Evolutionary conservation across 768 basidiomycete species (phyloP), one percentile per base, ranked within the genome.

Genomic region (Boletus sp.): DNA sequence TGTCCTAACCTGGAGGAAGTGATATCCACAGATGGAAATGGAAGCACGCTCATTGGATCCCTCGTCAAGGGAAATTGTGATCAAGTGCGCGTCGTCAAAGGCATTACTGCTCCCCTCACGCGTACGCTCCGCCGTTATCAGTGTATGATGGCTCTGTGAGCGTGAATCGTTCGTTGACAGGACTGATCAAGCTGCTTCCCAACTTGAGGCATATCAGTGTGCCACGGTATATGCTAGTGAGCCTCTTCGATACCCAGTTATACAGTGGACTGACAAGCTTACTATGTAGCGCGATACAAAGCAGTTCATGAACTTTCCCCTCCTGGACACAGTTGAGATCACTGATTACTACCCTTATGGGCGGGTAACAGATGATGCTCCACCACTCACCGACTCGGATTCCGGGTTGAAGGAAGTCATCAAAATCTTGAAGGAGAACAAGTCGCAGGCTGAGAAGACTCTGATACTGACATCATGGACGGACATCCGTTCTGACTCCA

Each of bases 1-100:
- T 62, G 55, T 42, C 60, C 47, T 10, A 49, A 49, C 14, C 18
- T 64, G 15, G 58, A 62, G 37, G 36, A 56, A 40, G 56, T 61
- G 28, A 47, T 29, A 18, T 62, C 56, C 29, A 45, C 18, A 2
- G 39, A 63, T 15, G 60, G 56, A 32, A 17, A n/a, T 6, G 57
- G 56, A 24, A 57, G 50, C 5, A 56, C 20, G 5, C 32, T 60
- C 33, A 15, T 63, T 41, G 39, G 46, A 8, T 53, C 55, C 6
- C 46, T 63, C 30, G 5, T 57, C 54, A 59, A 58, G 40, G 49
- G 54, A 1, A 15, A 52, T 0, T 61, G 48, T 37, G 20, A 30
- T 8, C 45, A 35, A 32, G 53, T 61, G 33, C 53, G 46, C 29
- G 32, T 58, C 15, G 30, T 55, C 20, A 57, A 56, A 47, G 63